A percentile compares a stretch with the other conserved stretches of the same genome.
Conservation (phyloP, 108 stramenopile genomes). For the Asterionellopsis glacialis region DNA sequence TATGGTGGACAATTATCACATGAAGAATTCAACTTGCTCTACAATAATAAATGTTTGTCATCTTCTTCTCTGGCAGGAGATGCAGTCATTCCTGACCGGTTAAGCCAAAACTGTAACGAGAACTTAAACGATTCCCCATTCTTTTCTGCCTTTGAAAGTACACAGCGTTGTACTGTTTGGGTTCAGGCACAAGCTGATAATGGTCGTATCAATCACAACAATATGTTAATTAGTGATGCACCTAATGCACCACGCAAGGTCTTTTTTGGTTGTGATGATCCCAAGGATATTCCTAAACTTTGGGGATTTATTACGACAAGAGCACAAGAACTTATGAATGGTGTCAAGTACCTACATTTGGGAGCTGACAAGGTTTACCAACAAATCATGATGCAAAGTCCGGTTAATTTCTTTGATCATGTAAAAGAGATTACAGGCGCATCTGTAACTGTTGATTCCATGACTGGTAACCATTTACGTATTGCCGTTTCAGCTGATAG, state of each 20-base stretch:
- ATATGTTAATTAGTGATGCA: conserved; percentile 42
- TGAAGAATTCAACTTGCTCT: conserved; percentile 29
- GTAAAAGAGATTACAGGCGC: conserved; percentile 49
- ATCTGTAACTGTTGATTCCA: conserved; percentile 53
- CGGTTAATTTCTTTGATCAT: conserved; percentile 61
- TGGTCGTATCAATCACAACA: conserved; percentile 61
- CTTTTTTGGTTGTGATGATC: conserved; percentile 64
- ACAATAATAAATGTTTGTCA: no score
- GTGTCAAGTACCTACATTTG: conserved; percentile 70
- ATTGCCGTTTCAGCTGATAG: conserved; percentile 21
- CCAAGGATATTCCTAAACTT: conserved; percentile 38
- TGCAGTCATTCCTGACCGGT: not conserved
- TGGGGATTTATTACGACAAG: conserved; percentile 54
- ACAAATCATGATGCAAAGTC: conserved; percentile 43
- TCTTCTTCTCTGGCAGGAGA: no score
- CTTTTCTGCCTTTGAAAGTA: conserved; percentile 62
- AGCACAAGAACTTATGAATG: conserved; percentile 51
- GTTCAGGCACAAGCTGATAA: conserved; percentile 73
- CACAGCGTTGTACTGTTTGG: conserved; percentile 74
- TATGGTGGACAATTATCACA: conserved; percentile 62
- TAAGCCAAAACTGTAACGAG: conserved; percentile 37
- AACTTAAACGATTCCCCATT: conserved; percentile 53
- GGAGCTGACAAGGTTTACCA: conserved; percentile 66
- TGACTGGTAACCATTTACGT: conserved; percentile 69
- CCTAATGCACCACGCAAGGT: conserved; percentile 53